Conservation (phyloP, 164 flowering plant species). For the Umbilicus rupestris region DNA sequence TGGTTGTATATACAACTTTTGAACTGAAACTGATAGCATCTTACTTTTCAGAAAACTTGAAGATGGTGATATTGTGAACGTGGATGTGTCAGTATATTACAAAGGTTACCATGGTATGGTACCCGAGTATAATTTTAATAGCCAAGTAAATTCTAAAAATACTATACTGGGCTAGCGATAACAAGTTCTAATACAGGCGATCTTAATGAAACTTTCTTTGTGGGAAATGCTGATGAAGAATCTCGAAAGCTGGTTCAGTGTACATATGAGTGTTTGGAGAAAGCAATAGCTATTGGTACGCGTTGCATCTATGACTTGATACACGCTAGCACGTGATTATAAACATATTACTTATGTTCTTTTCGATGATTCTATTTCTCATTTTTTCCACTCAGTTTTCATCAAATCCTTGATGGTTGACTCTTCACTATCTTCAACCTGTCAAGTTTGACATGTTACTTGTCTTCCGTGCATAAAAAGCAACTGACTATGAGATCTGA, state of each 20-base stretch:
- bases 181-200: constrained; percentile 47
- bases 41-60: constrained; percentile 61
- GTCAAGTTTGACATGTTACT: too few species aligned
- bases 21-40: neutral
- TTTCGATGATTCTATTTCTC: neutral
- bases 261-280: constrained; percentile 94
- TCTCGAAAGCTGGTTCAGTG: constrained; percentile 66
- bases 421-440: too few species aligned
- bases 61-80: constrained; percentile 95
- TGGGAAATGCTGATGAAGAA: constrained; percentile 89
- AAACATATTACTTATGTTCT: neutral
- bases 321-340: neutral
- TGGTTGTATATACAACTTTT: neutral
- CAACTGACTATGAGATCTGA: too few species aligned
- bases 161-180: neutral
- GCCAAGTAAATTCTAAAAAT: neutral
- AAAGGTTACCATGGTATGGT: constrained; percentile 87
- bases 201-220: constrained; percentile 91
- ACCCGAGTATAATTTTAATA: neutral
- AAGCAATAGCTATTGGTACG: constrained; percentile 88
- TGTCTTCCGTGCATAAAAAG: too few species aligned
- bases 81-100: constrained; percentile 86
- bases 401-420: neutral
- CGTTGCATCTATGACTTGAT: neutral
- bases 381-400: neutral